Conservation (phyloP, 1,139 yeast genomes). For the Geotrichum citri-aurantii region DNA sequence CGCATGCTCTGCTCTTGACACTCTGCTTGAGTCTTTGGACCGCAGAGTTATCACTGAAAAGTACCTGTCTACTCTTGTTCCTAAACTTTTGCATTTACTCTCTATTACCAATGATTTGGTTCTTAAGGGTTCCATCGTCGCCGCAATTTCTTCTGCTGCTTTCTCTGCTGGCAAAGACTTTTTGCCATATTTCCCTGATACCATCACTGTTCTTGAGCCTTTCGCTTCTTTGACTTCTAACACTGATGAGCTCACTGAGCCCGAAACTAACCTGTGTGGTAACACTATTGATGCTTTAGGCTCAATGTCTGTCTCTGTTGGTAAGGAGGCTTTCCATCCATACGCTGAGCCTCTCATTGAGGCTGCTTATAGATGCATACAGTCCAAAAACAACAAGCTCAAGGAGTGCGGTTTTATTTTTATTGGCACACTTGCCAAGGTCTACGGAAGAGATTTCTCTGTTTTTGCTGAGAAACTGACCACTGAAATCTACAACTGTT, state of each 20-base stretch:
- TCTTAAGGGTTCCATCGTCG: slow-evolving; percentile 81
- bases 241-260: slow-evolving; percentile 32
- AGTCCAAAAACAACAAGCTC: slow-evolving; percentile 73
- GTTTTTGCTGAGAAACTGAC: slow-evolving; percentile 77
- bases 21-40: slow-evolving; percentile 84
- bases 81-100: slow-evolving; percentile 79
- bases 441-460: slow-evolving; percentile 84
- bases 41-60: slow-evolving; percentile 70
- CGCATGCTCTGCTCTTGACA: slow-evolving; percentile 88
- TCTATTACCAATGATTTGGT: slow-evolving; percentile 56
- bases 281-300: slow-evolving; percentile 89
- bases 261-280: slow-evolving; percentile 58
- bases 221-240: slow-evolving; percentile 51
- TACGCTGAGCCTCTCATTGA: slow-evolving; percentile 86
- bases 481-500: slow-evolving; percentile 77
- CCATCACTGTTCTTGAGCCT: slow-evolving; percentile 76
- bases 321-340: slow-evolving; percentile 77
- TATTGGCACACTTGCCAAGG: slow-evolving; percentile 90
- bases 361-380: slow-evolving; percentile 77
- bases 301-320: slow-evolving; percentile 95
- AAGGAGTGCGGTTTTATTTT: slow-evolving; percentile 96
- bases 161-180: slow-evolving; percentile 88
- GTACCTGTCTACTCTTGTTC: slow-evolving; percentile 85
- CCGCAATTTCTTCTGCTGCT: slow-evolving; percentile 96
- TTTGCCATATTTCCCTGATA: slow-evolving; percentile 75